Conservation (phyloP, 768 basidiomycete species). For the Zangia roseola region DNA sequence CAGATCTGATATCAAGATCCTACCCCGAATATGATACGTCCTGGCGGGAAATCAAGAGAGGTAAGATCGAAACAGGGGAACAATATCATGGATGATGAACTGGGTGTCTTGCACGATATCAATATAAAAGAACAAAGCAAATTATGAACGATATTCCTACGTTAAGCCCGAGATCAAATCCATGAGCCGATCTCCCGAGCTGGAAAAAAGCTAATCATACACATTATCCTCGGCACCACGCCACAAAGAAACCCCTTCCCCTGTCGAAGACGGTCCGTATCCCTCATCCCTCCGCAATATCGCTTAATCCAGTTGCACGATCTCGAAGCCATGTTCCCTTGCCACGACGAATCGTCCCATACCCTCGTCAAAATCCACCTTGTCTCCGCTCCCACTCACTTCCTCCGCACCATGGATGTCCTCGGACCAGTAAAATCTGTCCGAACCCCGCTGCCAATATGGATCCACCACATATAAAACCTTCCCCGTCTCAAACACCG, state of each 20-base stretch:
- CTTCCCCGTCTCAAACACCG: slow-evolving; percentile 25
- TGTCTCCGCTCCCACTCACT: slow-evolving; percentile 9
- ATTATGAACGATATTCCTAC: too few relatives aligned
- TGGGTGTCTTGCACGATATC: neutral
- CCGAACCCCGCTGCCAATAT: neutral
- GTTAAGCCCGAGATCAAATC: neutral
- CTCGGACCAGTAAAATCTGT: neutral
- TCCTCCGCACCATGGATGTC: neutral
- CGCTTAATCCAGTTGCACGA: slow-evolving; percentile 22
- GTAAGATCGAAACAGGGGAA: too few relatives aligned
- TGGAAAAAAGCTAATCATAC: neutral
- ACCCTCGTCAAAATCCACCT: slow-evolving; percentile 31
- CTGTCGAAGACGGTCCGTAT: neutral
- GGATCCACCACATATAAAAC: slow-evolving; percentile 17
- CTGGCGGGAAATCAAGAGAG: neutral
- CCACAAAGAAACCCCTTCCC: neutral
- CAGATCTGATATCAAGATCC: slow-evolving; percentile 3
- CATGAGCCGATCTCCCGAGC: neutral
- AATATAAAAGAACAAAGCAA: neutral
- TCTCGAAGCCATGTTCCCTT: slow-evolving; percentile 24
- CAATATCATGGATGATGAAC: neutral
- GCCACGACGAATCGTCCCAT: slow-evolving; percentile 32
- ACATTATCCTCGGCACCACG: neutral
- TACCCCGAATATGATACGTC: too few relatives aligned
- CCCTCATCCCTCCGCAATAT: neutral